A percentile compares a stretch with the other conserved stretches of the same genome.
These are phyloP conservation scores for Carpediemonas membranifera DNA, from an alignment of 78 protist species.

Conservation along the genomic window DNA sequence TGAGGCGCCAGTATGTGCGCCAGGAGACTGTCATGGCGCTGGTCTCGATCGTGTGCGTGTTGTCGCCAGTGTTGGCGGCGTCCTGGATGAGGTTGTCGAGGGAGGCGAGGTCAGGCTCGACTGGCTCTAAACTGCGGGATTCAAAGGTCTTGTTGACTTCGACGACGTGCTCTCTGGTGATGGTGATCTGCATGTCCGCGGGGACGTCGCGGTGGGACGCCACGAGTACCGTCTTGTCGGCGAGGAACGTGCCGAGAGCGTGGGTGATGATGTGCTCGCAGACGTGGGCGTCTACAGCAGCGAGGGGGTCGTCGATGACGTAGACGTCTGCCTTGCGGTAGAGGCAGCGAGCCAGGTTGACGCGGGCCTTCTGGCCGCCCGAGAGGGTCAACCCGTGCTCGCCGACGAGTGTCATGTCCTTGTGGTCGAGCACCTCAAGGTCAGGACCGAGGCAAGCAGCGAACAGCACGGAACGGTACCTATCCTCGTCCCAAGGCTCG, in stretches of 20 bases:
- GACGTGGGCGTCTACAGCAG: slow-evolving; percentile 52
- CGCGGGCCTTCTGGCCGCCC: slow-evolving; percentile 54
- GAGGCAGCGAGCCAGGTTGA: slow-evolving; percentile 56
- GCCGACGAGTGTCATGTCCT: slow-evolving; percentile 45
- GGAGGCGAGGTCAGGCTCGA: too few relatives aligned
- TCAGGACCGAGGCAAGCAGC: slow-evolving; percentile 25
- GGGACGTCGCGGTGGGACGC: not conserved
- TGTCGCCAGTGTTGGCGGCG: too few relatives aligned
- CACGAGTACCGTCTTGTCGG: not conserved
- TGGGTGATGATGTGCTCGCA: slow-evolving; percentile 20
- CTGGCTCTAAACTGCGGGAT: too few relatives aligned
- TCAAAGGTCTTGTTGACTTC: too few relatives aligned
- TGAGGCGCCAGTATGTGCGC: too few relatives aligned
- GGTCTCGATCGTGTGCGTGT: too few relatives aligned
- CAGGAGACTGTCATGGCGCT: too few relatives aligned
- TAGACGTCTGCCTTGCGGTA: slow-evolving; percentile 37
- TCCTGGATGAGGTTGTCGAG: too few relatives aligned
- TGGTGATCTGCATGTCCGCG: too few relatives aligned
- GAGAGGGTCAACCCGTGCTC: slow-evolving; percentile 53
- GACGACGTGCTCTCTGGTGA: too few relatives aligned
- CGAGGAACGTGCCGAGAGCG: not conserved
- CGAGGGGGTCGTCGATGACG: too few relatives aligned
- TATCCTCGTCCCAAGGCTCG: too few relatives aligned
- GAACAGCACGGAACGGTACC: slow-evolving; percentile 12
- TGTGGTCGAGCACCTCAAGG: not conserved